Conservation (phyloP, 1,139 yeast genomes). For the Spathaspora sp. region DNA sequence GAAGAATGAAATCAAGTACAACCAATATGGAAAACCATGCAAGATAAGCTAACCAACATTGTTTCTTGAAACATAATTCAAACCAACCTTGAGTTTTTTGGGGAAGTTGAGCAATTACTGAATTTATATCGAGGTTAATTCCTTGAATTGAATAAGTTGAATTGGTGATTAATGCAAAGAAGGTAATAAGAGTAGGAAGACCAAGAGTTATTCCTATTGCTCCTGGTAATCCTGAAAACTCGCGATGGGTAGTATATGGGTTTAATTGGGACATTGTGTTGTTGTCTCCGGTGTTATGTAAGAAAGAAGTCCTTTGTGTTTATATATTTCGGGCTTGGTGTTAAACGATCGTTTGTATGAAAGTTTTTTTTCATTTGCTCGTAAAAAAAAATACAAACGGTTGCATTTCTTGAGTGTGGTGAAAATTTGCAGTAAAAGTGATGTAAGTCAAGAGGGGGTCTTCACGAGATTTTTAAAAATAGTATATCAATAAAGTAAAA, state of each 20-base stretch:
- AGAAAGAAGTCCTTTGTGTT: not conserved
- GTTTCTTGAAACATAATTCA: slow-evolving; percentile 32
- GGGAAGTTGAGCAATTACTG: slow-evolving; percentile 31
- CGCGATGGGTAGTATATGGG: slow-evolving; percentile 68
- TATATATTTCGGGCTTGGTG: not conserved
- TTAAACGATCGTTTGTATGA: not conserved
- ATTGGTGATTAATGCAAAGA: slow-evolving; percentile 59
- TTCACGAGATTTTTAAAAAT: no score
- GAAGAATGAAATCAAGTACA: slow-evolving; percentile 63
- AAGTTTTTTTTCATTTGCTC: not conserved
- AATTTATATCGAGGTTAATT: slow-evolving; percentile 36
- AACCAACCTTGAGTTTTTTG: slow-evolving; percentile 22
- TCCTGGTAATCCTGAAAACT: slow-evolving; percentile 79
- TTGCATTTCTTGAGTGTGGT: not conserved
- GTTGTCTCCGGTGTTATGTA: not conserved
- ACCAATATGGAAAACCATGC: slow-evolving; percentile 73
- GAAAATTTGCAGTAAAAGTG: not conserved
- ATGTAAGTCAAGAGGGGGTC: not conserved
- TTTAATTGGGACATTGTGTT: slow-evolving; percentile 37
- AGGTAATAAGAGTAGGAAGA: slow-evolving; percentile 62
- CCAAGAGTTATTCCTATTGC: slow-evolving; percentile 65
- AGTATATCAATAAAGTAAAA: no score
- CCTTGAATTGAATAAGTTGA: slow-evolving; percentile 57
- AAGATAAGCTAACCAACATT: slow-evolving; percentile 65
- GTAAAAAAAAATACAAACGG: not conserved